Evolutionary conservation across 768 basidiomycete genomes (phyloP), one percentile per base, ranked within the genome.

Genomic region (Ephemerocybe angulata): DNA sequence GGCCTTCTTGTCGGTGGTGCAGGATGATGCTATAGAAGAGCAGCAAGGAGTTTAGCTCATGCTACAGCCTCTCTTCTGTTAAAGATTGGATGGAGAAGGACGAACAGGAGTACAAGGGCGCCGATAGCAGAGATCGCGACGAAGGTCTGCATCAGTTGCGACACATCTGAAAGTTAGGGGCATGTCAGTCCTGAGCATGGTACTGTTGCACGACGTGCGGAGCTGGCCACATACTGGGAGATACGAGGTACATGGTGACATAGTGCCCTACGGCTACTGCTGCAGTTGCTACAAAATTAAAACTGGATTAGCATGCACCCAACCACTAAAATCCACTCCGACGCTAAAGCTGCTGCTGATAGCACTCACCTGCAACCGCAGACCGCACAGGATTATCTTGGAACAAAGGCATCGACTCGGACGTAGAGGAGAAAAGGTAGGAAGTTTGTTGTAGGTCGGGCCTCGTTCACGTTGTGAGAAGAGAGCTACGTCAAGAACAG

Each of bases 111-210:
- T 59, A 87, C 78, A 58, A 91, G 67, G 17, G 78, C 77, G n/a
- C 76, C 76, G 25, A 90, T 80, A 28, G 86, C 84, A 22, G 89
- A 69, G 40, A 85, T 76, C 13, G 88, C 86, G 24, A 91, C 83
- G 0, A 82, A 80, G n/a, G 85, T 85, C 67, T 91, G 90, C 50
- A 84, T 83, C 64, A 87, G 65, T 60, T 86, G 83, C 60, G 86
- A 71, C 35, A 82, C 79, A 72, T 82, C 85, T 86, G 56, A 11
- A 53, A 53, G 54, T 50, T 13, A 30, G 25, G 33, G 49, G 43
- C n/a, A 33, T 43, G 12, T 52, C 33, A 24, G n/a, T 53, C 35
- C 42, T 19, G 57, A 35, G 24, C 6, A 30, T 41, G 38, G 46
- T 25, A 33, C 53, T 21, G 28, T 28, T 29, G 24, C 25, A 48